phyloP scores from a whole-genome alignment of 139 green algal species.

The Nannochloris sp. region DNA sequence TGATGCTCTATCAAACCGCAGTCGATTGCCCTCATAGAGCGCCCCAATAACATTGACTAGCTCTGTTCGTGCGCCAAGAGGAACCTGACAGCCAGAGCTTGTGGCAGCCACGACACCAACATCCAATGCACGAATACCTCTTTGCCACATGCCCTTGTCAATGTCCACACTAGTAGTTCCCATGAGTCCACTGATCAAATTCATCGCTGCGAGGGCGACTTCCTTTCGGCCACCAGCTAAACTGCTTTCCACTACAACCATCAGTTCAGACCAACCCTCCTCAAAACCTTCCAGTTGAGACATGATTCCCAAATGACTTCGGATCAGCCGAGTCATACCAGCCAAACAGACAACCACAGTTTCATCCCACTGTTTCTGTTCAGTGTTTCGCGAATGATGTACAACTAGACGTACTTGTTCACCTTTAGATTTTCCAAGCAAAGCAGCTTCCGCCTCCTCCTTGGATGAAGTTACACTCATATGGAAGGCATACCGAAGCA shows the following conservation, averaged over 20 bases:
- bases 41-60: conserved; percentile 45
- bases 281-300: conserved; percentile 45
- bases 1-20: conserved; percentile 38
- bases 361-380: conserved; percentile 94
- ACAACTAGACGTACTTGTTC: conserved; percentile 58
- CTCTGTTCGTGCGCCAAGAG: conserved; percentile 49
- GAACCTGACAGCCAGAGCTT: conserved; percentile 36
- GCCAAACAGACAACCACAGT: conserved; percentile 76
- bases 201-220: conserved; percentile 50
- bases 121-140: conserved; percentile 42
- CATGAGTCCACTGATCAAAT: conserved; percentile 43
- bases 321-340: conserved; percentile 72
- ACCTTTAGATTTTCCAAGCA: conserved; percentile 44
- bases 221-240: conserved; percentile 58
- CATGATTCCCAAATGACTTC: conserved; percentile 61
- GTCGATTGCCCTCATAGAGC: conserved; percentile 29
- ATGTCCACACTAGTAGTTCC: conserved; percentile 12
- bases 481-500: conserved; percentile 59
- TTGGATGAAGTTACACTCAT: conserved; percentile 46
- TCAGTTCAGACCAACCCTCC: conserved; percentile 65
- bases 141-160: conserved; percentile 43
- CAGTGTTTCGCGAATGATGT: conserved; percentile 89
- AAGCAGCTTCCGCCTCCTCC: conserved; percentile 30
- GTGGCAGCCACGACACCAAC: conserved; percentile 53
- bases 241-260: conserved; percentile 57